Evolutionary conservation across 352 stramenopile genomes (phyloP).

Genomic region (Globisporangium polare): DNA sequence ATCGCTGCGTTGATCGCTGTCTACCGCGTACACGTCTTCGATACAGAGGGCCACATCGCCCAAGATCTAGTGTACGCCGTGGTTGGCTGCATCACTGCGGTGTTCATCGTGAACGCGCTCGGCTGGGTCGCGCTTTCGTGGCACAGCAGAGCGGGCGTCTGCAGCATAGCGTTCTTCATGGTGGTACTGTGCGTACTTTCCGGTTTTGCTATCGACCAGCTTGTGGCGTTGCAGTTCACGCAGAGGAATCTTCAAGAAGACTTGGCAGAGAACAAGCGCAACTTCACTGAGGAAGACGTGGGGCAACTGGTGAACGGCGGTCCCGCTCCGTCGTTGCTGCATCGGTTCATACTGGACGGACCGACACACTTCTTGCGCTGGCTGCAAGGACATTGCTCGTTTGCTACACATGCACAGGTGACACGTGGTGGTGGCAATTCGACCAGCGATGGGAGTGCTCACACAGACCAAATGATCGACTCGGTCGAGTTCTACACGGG

Average conservation of each 20-base stretch:
- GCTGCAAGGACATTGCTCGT: slow-evolving; percentile 26
- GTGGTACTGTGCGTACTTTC: slow-evolving; percentile 12
- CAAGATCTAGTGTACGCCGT: slow-evolving; percentile 9
- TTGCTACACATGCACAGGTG: background rate
- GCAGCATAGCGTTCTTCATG: slow-evolving; percentile 15
- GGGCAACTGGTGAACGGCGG: slow-evolving; percentile 39
- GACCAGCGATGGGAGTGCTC: background rate
- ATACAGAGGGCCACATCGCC: background rate
- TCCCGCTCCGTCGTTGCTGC: slow-evolving; percentile 30
- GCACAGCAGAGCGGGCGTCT: slow-evolving; percentile 19
- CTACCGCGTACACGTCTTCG: slow-evolving; percentile 10
- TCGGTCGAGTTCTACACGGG: slow-evolving; percentile 29
- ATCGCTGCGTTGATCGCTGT: slow-evolving; percentile 12
- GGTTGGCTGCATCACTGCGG: background rate
- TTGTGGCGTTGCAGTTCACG: slow-evolving; percentile 23
- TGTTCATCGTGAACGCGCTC: slow-evolving; percentile 19
- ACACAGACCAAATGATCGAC: slow-evolving; percentile 15
- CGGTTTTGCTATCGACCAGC: slow-evolving; percentile 23
- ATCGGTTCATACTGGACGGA: slow-evolving; percentile 48
- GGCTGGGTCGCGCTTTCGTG: slow-evolving; percentile 19
- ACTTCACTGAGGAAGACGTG: slow-evolving; percentile 21
- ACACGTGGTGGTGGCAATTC: background rate
- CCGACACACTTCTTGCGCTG: slow-evolving; percentile 40
- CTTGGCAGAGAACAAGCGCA: slow-evolving; percentile 1
- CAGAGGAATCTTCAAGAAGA: slow-evolving; percentile 24